A percentile compares a stretch with the other conserved stretches of the same genome.
Evolutionary conservation across 2,329 filamentous ascomycete genomes (phyloP).

Genomic region (Cryphonectria radicalis): DNA sequence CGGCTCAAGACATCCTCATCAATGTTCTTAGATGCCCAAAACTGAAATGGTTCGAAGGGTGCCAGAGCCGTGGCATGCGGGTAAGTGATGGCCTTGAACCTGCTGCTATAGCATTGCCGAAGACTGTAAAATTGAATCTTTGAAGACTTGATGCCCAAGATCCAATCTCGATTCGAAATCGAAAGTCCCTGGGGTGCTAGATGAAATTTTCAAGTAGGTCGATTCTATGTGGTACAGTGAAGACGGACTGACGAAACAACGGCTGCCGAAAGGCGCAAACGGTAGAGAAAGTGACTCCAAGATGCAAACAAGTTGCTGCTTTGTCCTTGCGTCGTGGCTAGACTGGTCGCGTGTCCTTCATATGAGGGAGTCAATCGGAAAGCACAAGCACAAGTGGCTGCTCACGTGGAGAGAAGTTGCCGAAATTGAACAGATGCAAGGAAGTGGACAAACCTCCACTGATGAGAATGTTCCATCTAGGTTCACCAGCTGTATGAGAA

Average conservation of each 20-base stretch:
- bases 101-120: conserved; percentile 10
- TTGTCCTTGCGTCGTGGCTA: background rate
- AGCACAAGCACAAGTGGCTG: background rate
- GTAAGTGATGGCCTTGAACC: conserved; percentile 16
- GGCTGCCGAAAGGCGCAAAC: background rate
- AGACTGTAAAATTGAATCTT: background rate
- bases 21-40: conserved; percentile 23
- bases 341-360: background rate
- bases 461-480: too few species aligned
- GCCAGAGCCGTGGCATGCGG: background rate
- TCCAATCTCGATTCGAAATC: background rate
- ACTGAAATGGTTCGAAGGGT: conserved; percentile 15
- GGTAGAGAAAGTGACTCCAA: background rate
- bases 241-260: background rate
- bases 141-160: background rate
- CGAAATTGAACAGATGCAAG: background rate
- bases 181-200: background rate
- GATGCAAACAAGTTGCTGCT: background rate
- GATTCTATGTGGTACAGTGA: background rate
- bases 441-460: background rate
- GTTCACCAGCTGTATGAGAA: background rate
- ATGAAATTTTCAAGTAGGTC: background rate
- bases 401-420: background rate
- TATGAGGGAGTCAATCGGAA: background rate
- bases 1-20: conserved; percentile 2